These are phyloP conservation scores for Rubus idaeus DNA, from an alignment of 306 rosid species.

Conservation along the genomic window DNA sequence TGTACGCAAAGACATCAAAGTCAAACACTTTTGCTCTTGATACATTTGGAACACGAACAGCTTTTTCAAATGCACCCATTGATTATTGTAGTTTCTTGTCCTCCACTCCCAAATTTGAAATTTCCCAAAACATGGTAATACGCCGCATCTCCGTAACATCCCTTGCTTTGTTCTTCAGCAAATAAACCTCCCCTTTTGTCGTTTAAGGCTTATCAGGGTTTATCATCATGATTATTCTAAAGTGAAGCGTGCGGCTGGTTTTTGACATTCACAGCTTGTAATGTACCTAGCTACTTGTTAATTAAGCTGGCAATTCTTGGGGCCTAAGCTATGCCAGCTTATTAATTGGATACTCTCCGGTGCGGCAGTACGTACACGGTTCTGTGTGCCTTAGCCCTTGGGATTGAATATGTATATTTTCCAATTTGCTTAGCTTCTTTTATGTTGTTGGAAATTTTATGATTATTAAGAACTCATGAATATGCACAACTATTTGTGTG, in stretches of 20 bases:
- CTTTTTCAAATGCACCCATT: background rate
- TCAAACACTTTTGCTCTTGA: background rate
- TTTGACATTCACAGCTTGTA: background rate
- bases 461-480: too few relatives aligned
- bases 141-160: slow-evolving; percentile 13
- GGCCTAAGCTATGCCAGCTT: slow-evolving; percentile 31
- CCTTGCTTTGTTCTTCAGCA: slow-evolving; percentile 21
- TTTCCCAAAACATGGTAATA: slow-evolving; percentile 1
- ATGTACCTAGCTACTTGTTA: slow-evolving; percentile 1
- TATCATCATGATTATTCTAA: slow-evolving; percentile 10
- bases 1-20: slow-evolving; percentile 11
- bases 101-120: background rate
- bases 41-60: background rate
- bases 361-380: background rate
- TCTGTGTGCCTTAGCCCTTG: background rate
- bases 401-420: background rate
- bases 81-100: background rate
- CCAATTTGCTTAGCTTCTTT: background rate
- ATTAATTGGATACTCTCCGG: background rate
- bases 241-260: slow-evolving; percentile 50
- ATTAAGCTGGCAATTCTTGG: slow-evolving; percentile 34
- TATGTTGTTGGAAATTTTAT: too few relatives aligned
- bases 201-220: background rate
- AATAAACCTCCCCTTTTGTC: slow-evolving; percentile 15
- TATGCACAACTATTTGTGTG: background rate